Base-by-base conservation (phyloP, 140 eudicot species). In the Oenanthe javanica region DNA sequence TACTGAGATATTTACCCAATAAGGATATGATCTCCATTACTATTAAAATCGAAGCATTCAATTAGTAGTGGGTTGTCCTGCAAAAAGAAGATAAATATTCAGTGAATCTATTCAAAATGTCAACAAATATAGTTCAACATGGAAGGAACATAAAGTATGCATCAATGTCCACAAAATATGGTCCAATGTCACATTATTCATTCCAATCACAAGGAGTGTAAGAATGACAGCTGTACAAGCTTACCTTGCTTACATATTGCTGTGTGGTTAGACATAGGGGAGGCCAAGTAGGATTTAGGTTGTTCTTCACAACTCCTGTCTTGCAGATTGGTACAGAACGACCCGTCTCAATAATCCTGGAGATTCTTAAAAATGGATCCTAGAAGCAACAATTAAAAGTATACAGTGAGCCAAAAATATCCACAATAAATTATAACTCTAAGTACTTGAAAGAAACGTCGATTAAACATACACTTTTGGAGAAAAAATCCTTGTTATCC, bases 281-380 rank as follows among this genome's bases (percentile, higher is more conserved):
- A 85, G 86, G 89, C 97, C 97, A 95, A 48, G 79, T 61, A 48
- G 99, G 97, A 85, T 91, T 86, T 89, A 92, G 86, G 91, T 92
- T 92, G 89, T 95, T 86, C 80, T 87, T 83, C 75, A 91, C 89
- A 27, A 91, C 97, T 89, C 93, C 99, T 27, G 99, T 92, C 89
- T 92, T 92, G 91, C 96, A 92, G 70, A 95, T 86, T 16, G 97
- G 97, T 79, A 95, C 81, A 54, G 83, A 83, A 70, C 79, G 82
- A 78, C 97, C 99, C 2, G 82, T 84, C 85, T 95, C 99, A 55
- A 82, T 83, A 74, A 84, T 72, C 89, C 96, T 90, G 67, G 99
- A 94, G 83, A 94, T 89, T 81, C 95, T 89, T 81, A 95, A 83
- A 75, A 94, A 94, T 64, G 97, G 97, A 90, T 92, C 99, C 99